Percentiles rank a stretch among this genome's conserved stretches.
These are phyloP conservation scores for Peribolospora baueri DNA, from an alignment of 768 basidiomycete genomes.

Conservation along the genomic window DNA sequence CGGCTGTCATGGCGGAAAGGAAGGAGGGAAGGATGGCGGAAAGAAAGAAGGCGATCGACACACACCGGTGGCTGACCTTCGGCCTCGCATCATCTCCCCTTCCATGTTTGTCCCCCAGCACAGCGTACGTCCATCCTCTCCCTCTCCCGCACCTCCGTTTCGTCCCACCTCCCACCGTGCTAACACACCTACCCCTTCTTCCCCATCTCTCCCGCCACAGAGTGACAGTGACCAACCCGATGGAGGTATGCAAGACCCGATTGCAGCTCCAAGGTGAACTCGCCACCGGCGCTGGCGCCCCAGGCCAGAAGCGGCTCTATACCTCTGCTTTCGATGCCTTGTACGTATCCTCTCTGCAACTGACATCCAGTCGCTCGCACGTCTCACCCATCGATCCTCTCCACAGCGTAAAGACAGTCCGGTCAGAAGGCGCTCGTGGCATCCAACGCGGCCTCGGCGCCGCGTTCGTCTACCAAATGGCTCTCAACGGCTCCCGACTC, in stretches of 20 bases:
- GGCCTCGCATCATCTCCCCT: neutral
- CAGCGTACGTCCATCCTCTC: slow-evolving; percentile 1
- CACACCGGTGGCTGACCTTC: neutral
- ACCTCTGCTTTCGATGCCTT: no score
- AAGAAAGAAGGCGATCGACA: no score
- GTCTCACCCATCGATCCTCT: no score
- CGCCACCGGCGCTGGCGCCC: no score
- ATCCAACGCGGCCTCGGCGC: slow-evolving; percentile 73
- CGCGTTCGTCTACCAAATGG: slow-evolving; percentile 58
- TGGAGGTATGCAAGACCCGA: slow-evolving; percentile 65
- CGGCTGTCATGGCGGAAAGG: neutral
- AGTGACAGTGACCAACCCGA: slow-evolving; percentile 4
- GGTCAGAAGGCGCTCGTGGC: slow-evolving; percentile 70
- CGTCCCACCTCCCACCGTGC: neutral
- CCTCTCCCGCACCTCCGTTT: neutral
- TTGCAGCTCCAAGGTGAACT: slow-evolving; percentile 91
- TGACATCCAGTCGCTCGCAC: no score
- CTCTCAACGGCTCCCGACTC: slow-evolving; percentile 10
- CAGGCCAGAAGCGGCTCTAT: no score
- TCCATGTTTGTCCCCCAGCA: neutral
- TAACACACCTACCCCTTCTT: neutral
- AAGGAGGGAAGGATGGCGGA: neutral
- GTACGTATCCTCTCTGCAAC: no score
- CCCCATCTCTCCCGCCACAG: neutral
- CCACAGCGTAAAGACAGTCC: slow-evolving; percentile 44